Conservation (phyloP, 805 yeast species). For the Yarrowia hollandica region DNA sequence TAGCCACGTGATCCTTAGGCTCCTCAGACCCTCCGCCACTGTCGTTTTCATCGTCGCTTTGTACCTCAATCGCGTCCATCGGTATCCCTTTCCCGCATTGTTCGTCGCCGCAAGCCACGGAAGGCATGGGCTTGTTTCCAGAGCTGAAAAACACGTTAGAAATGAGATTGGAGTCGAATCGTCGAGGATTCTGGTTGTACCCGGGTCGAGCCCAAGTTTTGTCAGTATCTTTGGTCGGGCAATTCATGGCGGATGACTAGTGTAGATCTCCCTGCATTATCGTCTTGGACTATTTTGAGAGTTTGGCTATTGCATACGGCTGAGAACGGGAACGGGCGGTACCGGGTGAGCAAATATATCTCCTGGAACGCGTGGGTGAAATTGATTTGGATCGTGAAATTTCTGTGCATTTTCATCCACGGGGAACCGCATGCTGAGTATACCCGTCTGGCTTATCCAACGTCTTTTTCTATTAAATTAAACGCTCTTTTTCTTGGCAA, state of each 20-base stretch:
- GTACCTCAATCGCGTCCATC: neutral
- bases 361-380: too few species aligned
- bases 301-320: constrained; percentile 1
- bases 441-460: too few species aligned
- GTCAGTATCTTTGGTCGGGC: constrained; percentile 25
- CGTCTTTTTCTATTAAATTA: neutral
- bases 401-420: too few species aligned
- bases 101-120: neutral
- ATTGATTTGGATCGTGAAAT: too few species aligned
- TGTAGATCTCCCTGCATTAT: constrained; percentile 10
- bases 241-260: neutral
- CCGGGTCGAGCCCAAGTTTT: constrained; percentile 20
- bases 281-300: neutral
- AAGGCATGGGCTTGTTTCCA: constrained; percentile 1
- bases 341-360: neutral
- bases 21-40: neutral
- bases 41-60: neutral
- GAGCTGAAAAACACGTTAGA: constrained; percentile 6
- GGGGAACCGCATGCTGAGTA: too few species aligned
- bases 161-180: constrained; percentile 8
- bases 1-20: neutral
- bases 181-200: constrained; percentile 19
- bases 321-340: neutral
- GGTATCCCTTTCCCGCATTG: neutral
- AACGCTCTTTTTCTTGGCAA: constrained; percentile 19